A percentile compares a stretch with the other conserved stretches of the same genome.
Conservation (phyloP, 192 early-diverging fungal species). For the Podila minutissima region DNA sequence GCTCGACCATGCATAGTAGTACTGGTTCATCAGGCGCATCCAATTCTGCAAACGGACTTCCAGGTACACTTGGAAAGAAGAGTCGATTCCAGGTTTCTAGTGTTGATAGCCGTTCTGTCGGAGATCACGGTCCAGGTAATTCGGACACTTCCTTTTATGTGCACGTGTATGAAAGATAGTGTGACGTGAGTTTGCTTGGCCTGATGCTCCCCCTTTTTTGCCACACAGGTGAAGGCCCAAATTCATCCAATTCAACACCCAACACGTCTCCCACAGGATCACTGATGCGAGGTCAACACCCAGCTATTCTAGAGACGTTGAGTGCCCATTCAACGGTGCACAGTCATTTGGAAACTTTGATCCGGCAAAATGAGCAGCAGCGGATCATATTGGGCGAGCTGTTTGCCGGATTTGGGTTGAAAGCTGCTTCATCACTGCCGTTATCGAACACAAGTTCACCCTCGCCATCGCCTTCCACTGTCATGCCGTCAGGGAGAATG, state of each 20-base stretch:
- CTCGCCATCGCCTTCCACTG: neutral
- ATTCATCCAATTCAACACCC: slow-evolving; percentile 40
- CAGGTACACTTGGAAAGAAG: slow-evolving; percentile 19
- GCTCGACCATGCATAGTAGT: slow-evolving; percentile 2
- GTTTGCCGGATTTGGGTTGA: slow-evolving; percentile 13
- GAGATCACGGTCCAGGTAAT: slow-evolving; percentile 7
- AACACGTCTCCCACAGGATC: slow-evolving; percentile 44
- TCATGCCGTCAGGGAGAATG: no score
- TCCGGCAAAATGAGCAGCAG: slow-evolving; percentile 56
- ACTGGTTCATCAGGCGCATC: slow-evolving; percentile 13
- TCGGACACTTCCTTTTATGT: no score
- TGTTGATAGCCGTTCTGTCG: slow-evolving; percentile 16
- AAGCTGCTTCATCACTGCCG: neutral
- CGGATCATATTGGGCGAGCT: slow-evolving; percentile 46
- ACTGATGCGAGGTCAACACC: slow-evolving; percentile 42
- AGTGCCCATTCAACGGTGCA: slow-evolving; percentile 10
- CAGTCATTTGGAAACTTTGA: slow-evolving; percentile 44
- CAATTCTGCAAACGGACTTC: neutral
- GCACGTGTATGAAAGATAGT: no score
- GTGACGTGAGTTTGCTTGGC: no score
- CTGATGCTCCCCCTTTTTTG: neutral
- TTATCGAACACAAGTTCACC: neutral
- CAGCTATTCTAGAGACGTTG: slow-evolving; percentile 17
- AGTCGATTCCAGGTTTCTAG: slow-evolving; percentile 47
- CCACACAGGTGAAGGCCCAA: slow-evolving; percentile 8